A percentile compares a stretch with the other conserved stretches of the same genome.
Evolutionary conservation across 2,329 filamentous ascomycete species (phyloP).

Genomic region (Neonectria hederae): DNA sequence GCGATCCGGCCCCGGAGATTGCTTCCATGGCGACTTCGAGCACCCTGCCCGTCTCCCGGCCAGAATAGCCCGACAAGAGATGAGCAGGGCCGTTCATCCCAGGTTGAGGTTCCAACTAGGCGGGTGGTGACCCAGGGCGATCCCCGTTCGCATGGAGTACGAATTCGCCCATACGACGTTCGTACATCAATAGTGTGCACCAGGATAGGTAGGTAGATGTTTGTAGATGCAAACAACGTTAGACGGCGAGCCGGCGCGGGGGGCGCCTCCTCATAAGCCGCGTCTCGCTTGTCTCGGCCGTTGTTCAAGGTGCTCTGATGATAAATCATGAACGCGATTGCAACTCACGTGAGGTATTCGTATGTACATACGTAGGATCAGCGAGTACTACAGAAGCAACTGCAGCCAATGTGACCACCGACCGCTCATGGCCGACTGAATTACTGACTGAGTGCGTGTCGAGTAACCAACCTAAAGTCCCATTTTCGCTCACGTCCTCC

Average conservation of each 20-base stretch:
- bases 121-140: slow-evolving; percentile 38
- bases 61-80: slow-evolving; percentile 35
- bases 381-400: background rate
- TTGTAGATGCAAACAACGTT: background rate
- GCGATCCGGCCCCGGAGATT: slow-evolving; percentile 41
- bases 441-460: background rate
- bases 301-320: background rate
- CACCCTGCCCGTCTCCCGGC: slow-evolving; percentile 27
- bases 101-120: slow-evolving; percentile 36
- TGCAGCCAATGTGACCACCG: background rate
- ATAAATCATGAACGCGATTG: background rate
- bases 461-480: background rate
- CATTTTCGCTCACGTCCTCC: slow-evolving; percentile 9
- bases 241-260: background rate
- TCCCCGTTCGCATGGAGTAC: slow-evolving; percentile 24
- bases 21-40: slow-evolving; percentile 28
- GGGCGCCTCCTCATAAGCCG: background rate
- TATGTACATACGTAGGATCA: background rate
- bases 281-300: background rate
- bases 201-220: background rate
- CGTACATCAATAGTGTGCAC: background rate
- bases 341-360: background rate
- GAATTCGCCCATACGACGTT: slow-evolving; percentile 3
- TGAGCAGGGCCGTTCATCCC: slow-evolving; percentile 34
- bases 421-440: too few species aligned